phyloP scores from a whole-genome alignment of 2,329 filamentous ascomycete species.

The Fusarium buharicum region DNA sequence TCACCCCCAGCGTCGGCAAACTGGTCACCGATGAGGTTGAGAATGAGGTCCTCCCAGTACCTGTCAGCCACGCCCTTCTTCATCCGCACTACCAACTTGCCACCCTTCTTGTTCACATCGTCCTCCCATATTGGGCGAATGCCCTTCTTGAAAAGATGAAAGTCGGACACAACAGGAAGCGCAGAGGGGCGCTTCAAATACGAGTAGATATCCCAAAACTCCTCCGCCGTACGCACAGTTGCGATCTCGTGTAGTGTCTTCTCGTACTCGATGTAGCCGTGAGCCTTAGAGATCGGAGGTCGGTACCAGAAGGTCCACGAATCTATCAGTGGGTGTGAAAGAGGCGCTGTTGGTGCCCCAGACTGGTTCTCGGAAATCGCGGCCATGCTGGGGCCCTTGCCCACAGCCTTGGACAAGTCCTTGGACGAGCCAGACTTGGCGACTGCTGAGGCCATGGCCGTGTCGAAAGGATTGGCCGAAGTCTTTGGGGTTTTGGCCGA shows the following conservation, averaged over 20 bases:
- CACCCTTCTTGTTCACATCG: constrained; percentile 93
- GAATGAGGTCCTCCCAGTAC: constrained; percentile 94
- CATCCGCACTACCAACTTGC: constrained; percentile 96
- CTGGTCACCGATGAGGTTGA: constrained; percentile 92
- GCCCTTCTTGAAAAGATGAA: constrained; percentile 97
- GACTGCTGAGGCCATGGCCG: constrained; percentile 65
- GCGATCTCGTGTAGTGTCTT: constrained; percentile 93
- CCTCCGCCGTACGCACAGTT: constrained; percentile 82
- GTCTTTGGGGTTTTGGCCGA: constrained; percentile 89
- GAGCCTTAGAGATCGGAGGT: constrained; percentile 95
- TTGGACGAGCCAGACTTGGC: constrained; percentile 48
- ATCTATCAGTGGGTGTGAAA: constrained; percentile 73
- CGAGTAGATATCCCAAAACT: constrained; percentile 89
- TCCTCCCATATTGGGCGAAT: constrained; percentile 99
- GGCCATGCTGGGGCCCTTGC: constrained; percentile 53
- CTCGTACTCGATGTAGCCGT: constrained; percentile 88
- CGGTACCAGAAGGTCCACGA: constrained; percentile 98
- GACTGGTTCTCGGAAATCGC: constrained; percentile 57
- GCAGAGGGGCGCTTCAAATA: constrained; percentile 90
- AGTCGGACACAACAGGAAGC: constrained; percentile 93
- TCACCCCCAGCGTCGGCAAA: constrained; percentile 93
- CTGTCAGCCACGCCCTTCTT: constrained; percentile 98
- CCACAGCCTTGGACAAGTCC: constrained; percentile 47
- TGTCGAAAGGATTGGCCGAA: constrained; percentile 81
- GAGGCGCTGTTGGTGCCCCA: constrained; percentile 54